A percentile compares a stretch with the other conserved stretches of the same genome.
Evolutionary conservation across 164 flowering plant species (phyloP).

Genomic region (Nelumbo lutea): DNA sequence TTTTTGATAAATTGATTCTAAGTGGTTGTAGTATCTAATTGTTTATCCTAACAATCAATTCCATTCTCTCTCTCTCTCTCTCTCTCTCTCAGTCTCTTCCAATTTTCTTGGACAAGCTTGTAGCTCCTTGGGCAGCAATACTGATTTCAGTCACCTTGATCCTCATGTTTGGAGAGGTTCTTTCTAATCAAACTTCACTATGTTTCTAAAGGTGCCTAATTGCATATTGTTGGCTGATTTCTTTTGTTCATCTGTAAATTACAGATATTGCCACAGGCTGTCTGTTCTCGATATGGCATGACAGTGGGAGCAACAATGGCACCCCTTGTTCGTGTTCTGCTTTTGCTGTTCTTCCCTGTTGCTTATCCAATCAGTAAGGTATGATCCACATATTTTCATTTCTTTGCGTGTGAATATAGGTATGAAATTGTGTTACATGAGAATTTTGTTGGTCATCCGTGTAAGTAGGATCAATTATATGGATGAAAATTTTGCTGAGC

Average conservation of each 20-base stretch:
- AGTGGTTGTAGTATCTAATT: background rate
- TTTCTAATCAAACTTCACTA: background rate
- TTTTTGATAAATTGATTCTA: background rate
- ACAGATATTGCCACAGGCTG: conserved; percentile 81
- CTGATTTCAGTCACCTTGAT: conserved; percentile 76
- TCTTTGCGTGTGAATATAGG: background rate
- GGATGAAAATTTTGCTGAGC: background rate
- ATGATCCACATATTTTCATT: background rate
- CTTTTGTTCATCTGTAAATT: background rate
- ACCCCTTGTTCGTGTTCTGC: conserved; percentile 69
- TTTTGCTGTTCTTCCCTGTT: conserved; percentile 60
- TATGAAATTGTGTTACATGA: background rate
- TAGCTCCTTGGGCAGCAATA: conserved; percentile 76
- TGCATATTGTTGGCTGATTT: background rate
- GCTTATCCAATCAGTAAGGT: conserved; percentile 94
- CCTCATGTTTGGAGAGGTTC: conserved; percentile 83
- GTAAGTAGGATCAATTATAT: background rate
- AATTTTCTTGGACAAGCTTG: conserved; percentile 72
- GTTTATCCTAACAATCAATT: background rate
- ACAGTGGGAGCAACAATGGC: conserved; percentile 67
- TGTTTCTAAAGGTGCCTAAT: background rate
- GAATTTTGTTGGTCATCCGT: background rate
- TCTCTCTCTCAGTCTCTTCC: conserved; percentile 58
- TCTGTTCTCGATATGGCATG: conserved; percentile 83
- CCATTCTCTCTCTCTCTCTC: background rate